Conservation (phyloP, 2,329 filamentous ascomycete species). For the Parasarocladium wereldwijsianum region DNA sequence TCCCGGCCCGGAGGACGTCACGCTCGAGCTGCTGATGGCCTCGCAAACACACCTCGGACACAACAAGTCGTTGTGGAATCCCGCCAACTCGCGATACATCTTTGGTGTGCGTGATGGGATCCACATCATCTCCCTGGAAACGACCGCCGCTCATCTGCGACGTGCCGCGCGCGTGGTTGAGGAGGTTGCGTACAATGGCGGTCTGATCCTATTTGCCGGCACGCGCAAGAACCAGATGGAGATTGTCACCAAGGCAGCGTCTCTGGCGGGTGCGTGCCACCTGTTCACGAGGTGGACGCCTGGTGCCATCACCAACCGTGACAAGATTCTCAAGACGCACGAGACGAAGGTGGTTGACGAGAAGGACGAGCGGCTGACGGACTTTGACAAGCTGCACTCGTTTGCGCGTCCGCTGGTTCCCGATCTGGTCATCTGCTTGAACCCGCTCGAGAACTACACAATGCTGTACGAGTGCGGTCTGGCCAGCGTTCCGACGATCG, state of each 20-base stretch:
- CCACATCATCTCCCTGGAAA: conserved; percentile 86
- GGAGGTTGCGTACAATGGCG: conserved; percentile 69
- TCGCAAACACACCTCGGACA: conserved; percentile 84
- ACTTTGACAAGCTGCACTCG: conserved; percentile 51
- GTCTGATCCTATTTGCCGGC: conserved; percentile 81
- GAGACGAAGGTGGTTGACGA: conserved; percentile 64
- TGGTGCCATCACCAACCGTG: conserved; percentile 81
- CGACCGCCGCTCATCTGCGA: conserved; percentile 77
- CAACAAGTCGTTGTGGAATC: conserved; percentile 84
- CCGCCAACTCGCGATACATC: conserved; percentile 85
- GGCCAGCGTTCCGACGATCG: conserved; percentile 84
- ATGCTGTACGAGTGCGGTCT: conserved; percentile 82
- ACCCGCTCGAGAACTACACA: conserved; percentile 83
- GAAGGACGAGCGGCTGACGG: conserved; percentile 42
- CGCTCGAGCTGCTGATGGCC: conserved; percentile 80
- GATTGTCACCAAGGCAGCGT: conserved; percentile 66
- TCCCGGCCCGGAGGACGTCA: conserved; percentile 64
- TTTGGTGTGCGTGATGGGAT: conserved; percentile 77
- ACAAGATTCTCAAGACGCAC: conserved; percentile 66
- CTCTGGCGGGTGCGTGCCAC: conserved; percentile 67
- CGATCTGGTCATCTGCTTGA: conserved; percentile 83
- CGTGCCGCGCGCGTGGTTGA: conserved; percentile 85
- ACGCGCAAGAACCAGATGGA: conserved; percentile 71
- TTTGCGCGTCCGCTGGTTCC: conserved; percentile 58
- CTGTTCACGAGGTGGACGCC: conserved; percentile 89